Base-by-base conservation (phyloP, 106 monocot genomes). In the Dendrobium huoshanense region DNA sequence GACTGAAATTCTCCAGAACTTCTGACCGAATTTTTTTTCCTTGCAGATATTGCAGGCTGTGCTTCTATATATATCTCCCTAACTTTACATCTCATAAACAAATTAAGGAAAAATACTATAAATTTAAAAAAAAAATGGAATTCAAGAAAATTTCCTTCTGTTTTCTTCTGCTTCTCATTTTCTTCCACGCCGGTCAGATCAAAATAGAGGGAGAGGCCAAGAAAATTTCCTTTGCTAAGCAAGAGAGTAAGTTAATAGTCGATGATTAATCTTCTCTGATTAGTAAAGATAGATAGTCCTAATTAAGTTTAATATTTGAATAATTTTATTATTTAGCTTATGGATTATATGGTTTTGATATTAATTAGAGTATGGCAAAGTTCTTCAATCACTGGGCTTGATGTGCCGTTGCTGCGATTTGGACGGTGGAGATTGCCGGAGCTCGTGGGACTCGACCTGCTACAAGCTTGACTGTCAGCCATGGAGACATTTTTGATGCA, bases 341-440 rank as follows among this genome's bases (percentile, higher is more conserved):
- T 61, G 37, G 22, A 4, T 7, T 16, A 44, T 77, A 0, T 18
- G 47, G 58, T 9, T 41, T 20, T 79, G 45, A 44, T 44, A 44
- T 44, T 44, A 1, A 37, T 17, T 73, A 88, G 88, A 77, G 17
- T 88, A 82, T 42, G 85, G 73, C 20, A 77, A 80, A 40, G 79
- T 82, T 31, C 59, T 88, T 85, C 72, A 73, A 27, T 41, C 82
- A 0, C 88, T 88, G 13, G 41, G 22, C 11, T 44, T 44, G 44
- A 2, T 44, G 44, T 88, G 88, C 77, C 37, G 40, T 25, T 88
- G 88, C 77, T 88, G 88, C 65, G 85, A 85, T 43, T 79, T 77
- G 2, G 77, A 18, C 4, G 82, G 40, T 45, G 88, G 88, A 7
- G 75, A 81, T 9, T 85, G 88, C 77, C 43, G 77, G 73, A 77